A percentile compares a stretch with the other conserved stretches of the same genome.
Conservation (phyloP, 78 protist species). For the Chrysochromulina tobinii region DNA sequence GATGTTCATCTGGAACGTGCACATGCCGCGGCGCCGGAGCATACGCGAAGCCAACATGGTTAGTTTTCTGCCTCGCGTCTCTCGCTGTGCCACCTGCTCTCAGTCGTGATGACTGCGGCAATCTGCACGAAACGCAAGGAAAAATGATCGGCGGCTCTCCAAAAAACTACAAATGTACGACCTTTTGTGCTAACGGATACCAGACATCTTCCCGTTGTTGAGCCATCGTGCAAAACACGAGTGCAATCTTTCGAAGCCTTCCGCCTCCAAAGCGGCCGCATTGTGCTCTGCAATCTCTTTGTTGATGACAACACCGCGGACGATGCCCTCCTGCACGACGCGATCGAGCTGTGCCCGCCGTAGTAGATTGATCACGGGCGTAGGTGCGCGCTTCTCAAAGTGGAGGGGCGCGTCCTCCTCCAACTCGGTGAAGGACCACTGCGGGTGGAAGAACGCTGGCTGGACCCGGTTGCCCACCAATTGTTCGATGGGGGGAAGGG, state of each 20-base stretch:
- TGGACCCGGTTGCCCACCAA: neutral
- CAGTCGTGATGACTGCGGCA: too few relatives aligned
- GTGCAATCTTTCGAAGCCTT: neutral
- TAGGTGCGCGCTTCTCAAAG: constrained; percentile 13
- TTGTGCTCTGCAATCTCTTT: constrained; percentile 2
- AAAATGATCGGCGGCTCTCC: too few relatives aligned
- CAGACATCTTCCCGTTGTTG: too few relatives aligned
- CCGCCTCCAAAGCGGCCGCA: neutral
- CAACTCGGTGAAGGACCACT: neutral
- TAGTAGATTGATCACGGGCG: neutral
- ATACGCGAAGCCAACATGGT: too few relatives aligned
- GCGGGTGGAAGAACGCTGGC: constrained; percentile 8
- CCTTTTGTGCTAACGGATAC: too few relatives aligned
- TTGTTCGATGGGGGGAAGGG: neutral
- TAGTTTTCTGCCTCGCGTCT: too few relatives aligned
- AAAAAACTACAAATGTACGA: too few relatives aligned
- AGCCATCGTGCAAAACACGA: too few relatives aligned
- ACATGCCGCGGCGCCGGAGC: too few relatives aligned
- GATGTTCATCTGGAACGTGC: too few relatives aligned
- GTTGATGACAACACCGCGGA: neutral
- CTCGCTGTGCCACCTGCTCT: too few relatives aligned
- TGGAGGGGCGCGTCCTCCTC: neutral
- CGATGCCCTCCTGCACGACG: neutral
- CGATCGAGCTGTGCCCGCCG: neutral
- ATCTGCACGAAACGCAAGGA: too few relatives aligned